A percentile compares a stretch with the other conserved stretches of the same genome.
phyloP scores from a whole-genome alignment of 306 rosid genomes.

The Prunus mira region DNA sequence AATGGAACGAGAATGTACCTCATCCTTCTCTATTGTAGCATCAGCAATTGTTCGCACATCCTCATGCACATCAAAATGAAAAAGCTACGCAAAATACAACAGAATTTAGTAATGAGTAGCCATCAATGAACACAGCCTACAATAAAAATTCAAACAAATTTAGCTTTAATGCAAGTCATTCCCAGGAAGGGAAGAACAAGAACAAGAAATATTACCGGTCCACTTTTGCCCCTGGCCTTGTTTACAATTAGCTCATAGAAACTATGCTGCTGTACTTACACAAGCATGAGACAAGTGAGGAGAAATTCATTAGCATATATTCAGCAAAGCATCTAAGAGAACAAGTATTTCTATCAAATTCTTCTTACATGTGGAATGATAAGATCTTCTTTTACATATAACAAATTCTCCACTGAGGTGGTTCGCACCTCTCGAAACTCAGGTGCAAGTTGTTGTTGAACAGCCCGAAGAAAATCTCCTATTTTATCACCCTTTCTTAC shows the following conservation, averaged over 20 bases:
- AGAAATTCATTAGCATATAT: conserved; percentile 26
- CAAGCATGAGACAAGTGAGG: conserved; percentile 16
- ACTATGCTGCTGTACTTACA: conserved; percentile 80
- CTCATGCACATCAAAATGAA: conserved; percentile 96
- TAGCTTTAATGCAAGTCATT: background rate
- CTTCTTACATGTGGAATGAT: conserved; percentile 86
- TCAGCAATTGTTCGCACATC: conserved; percentile 94
- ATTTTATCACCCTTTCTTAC: conserved; percentile 85
- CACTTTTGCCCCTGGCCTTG: conserved; percentile 97
- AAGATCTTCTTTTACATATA: conserved; percentile 95
- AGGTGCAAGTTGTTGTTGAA: conserved; percentile 92
- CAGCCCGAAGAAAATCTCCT: conserved; percentile 90
- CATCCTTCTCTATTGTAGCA: conserved; percentile 94
- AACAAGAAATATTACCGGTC: conserved; percentile 55
- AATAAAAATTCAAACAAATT: background rate
- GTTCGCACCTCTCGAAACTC: conserved; percentile 94
- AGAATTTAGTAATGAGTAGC: conserved; percentile 9
- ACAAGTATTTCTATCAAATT: background rate
- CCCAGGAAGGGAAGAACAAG: background rate
- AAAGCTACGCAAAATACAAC: conserved; percentile 50
- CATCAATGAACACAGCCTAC: conserved; percentile 9
- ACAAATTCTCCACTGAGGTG: conserved; percentile 91
- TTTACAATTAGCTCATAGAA: conserved; percentile 87
- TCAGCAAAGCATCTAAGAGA: background rate
- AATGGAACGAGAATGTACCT: conserved; percentile 45